Base-by-base conservation (phyloP, 495 filamentous ascomycete species). In the Tetracladium setigerum region DNA sequence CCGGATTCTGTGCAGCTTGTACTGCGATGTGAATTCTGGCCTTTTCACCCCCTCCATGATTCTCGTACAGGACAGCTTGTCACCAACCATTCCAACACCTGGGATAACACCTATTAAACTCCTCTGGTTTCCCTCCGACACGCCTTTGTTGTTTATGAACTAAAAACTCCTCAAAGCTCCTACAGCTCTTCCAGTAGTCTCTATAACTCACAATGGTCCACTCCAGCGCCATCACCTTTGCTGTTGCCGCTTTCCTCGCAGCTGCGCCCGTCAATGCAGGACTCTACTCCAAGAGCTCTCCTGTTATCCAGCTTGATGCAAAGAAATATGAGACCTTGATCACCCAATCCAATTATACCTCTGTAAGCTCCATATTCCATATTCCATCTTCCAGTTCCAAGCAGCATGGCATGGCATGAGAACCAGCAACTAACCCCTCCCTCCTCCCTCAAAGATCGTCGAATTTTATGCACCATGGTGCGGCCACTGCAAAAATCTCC, bases 381-480 rank as follows among this genome's bases (percentile, higher is more conserved):
- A 15, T 41, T 24, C 14, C 31, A n/a, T 30, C 33, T 5, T n/a
- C 15, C 24, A 38, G 1, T 14, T 14, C 43, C 22, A 24, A n/a
- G n/a, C n/a, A n/a, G n/a, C n/a, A 14, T 3, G 7, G 7, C 7
- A 27, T 27, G 19, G 24, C 9, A n/a, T 39, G n/a, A 32, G 12
- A 1, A 15, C 12, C 32, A 32, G 8, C 27, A 40, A 38, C 30
- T 30, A 16, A 38, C 47, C 38, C 46, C 49, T 40, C 43, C 51
- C 37, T 24, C 17, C 18, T 53, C 14, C 43, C 31, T 14, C 18
- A 35, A 41, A 77, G 74, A 69, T 78, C 44, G 63, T 70, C 63
- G 89, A 89, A 66, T 96, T 95, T 72, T 96, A 95, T 58, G 87
- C 87, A 7, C 89, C 87, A 31, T 95, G 86, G 94, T 96, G 92